phyloP scores from a whole-genome alignment of 441 rosid species.

The Erysimum pusillum region DNA sequence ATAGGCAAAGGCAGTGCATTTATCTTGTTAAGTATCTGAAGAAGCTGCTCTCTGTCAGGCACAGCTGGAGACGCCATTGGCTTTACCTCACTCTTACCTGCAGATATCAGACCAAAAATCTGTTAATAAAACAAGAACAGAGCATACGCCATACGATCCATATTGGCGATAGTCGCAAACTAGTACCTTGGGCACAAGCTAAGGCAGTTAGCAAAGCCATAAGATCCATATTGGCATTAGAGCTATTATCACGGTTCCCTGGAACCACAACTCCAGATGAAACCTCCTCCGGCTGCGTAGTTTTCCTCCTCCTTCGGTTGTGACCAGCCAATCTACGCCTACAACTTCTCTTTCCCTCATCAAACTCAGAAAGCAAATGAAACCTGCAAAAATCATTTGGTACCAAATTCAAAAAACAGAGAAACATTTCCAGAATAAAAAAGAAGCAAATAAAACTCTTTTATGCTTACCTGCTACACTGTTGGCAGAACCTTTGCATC shows the following conservation, averaged over 20 bases:
- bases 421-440: not conserved
- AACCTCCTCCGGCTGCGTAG: slow-evolving; percentile 77
- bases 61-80: slow-evolving; percentile 48
- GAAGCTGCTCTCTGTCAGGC: slow-evolving; percentile 74
- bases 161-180: not conserved
- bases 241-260: slow-evolving; percentile 51
- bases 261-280: slow-evolving; percentile 59
- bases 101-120: slow-evolving; percentile 5
- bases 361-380: slow-evolving; percentile 78
- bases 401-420: not conserved
- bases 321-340: slow-evolving; percentile 85
- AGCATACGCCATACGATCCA: slow-evolving; percentile 4
- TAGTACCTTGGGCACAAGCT: slow-evolving; percentile 73
- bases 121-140: slow-evolving; percentile 25
- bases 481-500: slow-evolving; percentile 98
- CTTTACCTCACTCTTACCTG: slow-evolving; percentile 68
- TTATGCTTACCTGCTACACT: slow-evolving; percentile 84
- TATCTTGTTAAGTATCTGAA: slow-evolving; percentile 80
- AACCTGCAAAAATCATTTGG: slow-evolving; percentile 54
- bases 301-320: slow-evolving; percentile 72
- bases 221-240: slow-evolving; percentile 62
- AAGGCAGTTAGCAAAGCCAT: slow-evolving; percentile 71
- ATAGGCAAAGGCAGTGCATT: slow-evolving; percentile 78
- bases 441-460: not conserved
- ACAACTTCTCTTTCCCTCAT: slow-evolving; percentile 83